Evolutionary conservation across 2,329 filamentous ascomycete species (phyloP).

Genomic region (Exserohilum rostratum): DNA sequence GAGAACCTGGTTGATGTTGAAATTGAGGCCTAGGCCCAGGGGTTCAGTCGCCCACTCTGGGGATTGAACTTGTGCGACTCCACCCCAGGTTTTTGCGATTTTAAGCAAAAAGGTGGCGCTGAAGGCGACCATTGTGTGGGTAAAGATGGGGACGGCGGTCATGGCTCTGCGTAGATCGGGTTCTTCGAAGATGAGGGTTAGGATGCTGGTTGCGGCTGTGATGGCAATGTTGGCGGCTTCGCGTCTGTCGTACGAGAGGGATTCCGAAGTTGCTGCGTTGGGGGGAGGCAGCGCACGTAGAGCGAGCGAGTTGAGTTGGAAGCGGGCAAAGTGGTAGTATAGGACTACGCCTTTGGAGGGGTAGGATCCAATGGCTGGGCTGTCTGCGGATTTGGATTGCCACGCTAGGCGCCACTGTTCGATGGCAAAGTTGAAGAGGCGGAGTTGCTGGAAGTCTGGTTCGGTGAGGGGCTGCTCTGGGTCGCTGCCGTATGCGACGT

Average conservation of each 20-base stretch:
- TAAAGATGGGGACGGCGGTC: slow-evolving; percentile 57
- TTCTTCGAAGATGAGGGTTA: slow-evolving; percentile 55
- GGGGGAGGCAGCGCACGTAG: slow-evolving; percentile 51
- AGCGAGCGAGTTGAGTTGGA: slow-evolving; percentile 59
- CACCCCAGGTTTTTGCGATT: slow-evolving; percentile 54
- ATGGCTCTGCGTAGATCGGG: slow-evolving; percentile 52
- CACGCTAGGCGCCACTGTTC: slow-evolving; percentile 52
- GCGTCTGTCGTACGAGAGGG: slow-evolving; percentile 53
- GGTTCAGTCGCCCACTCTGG: slow-evolving; percentile 36
- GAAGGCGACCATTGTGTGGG: slow-evolving; percentile 61
- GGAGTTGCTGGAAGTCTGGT: slow-evolving; percentile 47
- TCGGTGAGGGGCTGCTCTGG: slow-evolving; percentile 46
- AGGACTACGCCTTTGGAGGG: slow-evolving; percentile 59
- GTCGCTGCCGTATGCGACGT: slow-evolving; percentile 41
- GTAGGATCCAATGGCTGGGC: slow-evolving; percentile 37
- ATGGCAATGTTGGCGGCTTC: slow-evolving; percentile 51
- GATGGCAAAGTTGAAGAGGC: slow-evolving; percentile 52
- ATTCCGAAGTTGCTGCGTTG: slow-evolving; percentile 53
- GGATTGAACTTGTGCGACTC: slow-evolving; percentile 37
- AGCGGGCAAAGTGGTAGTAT: slow-evolving; percentile 62
- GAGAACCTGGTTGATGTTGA: slow-evolving; percentile 39
- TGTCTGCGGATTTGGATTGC: slow-evolving; percentile 43
- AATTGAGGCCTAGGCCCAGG: slow-evolving; percentile 36
- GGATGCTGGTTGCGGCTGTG: slow-evolving; percentile 54
- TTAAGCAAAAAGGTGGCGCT: slow-evolving; percentile 60